A percentile compares a stretch with the other conserved stretches of the same genome.
phyloP scores from a whole-genome alignment of 148 eudicot genomes.

The Silene latifolia region DNA sequence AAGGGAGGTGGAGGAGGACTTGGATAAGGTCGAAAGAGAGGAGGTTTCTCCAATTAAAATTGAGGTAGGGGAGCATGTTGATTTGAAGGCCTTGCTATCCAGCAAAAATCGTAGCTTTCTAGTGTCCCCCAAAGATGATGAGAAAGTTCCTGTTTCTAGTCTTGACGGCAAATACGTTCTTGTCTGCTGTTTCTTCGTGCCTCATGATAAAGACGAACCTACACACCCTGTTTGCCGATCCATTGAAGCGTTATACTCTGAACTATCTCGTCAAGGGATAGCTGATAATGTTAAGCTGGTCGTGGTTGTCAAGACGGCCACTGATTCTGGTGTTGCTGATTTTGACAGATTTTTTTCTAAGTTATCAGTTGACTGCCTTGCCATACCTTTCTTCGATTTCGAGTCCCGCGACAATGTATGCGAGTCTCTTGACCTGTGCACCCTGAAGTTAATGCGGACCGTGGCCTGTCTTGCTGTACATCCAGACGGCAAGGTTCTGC shows the following conservation, averaged over 20 bases:
- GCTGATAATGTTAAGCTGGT: not conserved
- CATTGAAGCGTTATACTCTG: not conserved
- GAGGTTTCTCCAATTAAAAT: not conserved
- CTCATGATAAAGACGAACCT: too few relatives aligned
- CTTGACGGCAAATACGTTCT: not conserved
- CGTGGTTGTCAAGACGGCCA: not conserved
- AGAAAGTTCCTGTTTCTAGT: constrained; percentile 1
- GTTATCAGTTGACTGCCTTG: not conserved
- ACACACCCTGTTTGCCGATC: not conserved
- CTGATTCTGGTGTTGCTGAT: not conserved
- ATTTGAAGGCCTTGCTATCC: not conserved
- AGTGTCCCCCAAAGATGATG: not conserved
- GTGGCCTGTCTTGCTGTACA: not conserved
- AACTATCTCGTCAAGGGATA: not conserved
- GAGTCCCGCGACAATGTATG: not conserved
- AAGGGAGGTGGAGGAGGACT: too few relatives aligned
- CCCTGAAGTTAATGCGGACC: not conserved
- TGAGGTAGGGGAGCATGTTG: too few relatives aligned
- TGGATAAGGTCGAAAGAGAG: too few relatives aligned
- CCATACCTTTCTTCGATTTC: not conserved
- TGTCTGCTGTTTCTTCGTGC: not conserved
- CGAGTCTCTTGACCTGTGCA: not conserved
- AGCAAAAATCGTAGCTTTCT: not conserved
- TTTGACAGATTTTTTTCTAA: too few relatives aligned
- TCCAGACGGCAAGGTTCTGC: not conserved